These are phyloP conservation scores for Xylaria grammica DNA, from an alignment of 495 filamentous ascomycete species.

Conservation along the genomic window DNA sequence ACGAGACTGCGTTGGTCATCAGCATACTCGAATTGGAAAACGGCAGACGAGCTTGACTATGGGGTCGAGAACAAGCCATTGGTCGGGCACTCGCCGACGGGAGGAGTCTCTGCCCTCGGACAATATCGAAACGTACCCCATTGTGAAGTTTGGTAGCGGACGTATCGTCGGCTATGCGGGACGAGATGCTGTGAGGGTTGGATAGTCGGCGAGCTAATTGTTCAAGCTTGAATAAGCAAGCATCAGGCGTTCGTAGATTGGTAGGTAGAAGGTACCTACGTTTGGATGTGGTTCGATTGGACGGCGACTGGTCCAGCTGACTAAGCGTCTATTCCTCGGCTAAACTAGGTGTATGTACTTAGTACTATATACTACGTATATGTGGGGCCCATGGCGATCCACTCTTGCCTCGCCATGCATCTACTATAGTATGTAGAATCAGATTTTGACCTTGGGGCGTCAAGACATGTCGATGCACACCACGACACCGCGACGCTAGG, in stretches of 20 bases:
- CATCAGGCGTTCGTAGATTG: constrained; percentile 18
- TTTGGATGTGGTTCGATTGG: constrained; percentile 36
- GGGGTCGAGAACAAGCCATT: constrained; percentile 5
- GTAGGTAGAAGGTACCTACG: not conserved
- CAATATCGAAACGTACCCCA: constrained; percentile 28
- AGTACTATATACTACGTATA: too few species aligned
- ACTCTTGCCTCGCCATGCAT: not conserved
- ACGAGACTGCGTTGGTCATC: constrained; percentile 57
- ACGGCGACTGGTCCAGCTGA: constrained; percentile 25
- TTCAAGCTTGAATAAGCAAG: constrained; percentile 25
- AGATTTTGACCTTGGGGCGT: too few species aligned
- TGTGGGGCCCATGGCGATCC: too few species aligned
- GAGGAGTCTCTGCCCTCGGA: not conserved
- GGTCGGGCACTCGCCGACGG: not conserved
- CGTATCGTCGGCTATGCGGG: constrained; percentile 14
- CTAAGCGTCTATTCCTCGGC: constrained; percentile 35
- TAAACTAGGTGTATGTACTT: constrained; percentile 2
- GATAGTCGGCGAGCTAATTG: constrained; percentile 28
- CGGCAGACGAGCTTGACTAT: not conserved
- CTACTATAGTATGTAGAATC: too few species aligned
- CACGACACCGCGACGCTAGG: too few species aligned
- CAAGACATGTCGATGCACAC: constrained; percentile 5
- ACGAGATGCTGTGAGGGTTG: constrained; percentile 2
- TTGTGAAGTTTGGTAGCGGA: constrained; percentile 27
- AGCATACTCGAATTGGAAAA: constrained; percentile 3